Conservation (phyloP, 805 yeast genomes). For the Ogataea naganishii region DNA sequence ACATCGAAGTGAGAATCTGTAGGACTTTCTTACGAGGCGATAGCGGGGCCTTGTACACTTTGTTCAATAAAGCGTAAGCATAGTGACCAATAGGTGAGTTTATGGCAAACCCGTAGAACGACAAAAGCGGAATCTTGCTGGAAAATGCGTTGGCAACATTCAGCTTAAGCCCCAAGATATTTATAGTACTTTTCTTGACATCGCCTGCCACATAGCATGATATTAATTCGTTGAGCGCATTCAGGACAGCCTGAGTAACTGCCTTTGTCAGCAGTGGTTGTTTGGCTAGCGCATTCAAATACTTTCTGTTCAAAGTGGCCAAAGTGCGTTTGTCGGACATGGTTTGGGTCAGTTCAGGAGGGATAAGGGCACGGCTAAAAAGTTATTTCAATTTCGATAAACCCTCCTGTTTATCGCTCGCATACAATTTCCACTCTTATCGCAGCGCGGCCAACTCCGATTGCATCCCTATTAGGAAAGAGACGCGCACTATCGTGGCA, state of each 20-base stretch:
- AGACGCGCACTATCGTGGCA: too few species aligned
- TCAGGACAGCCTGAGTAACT: conserved; percentile 45
- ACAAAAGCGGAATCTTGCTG: conserved; percentile 41
- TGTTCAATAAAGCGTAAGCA: conserved; percentile 38
- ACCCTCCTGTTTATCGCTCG: too few species aligned
- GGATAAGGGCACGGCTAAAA: conserved; percentile 1
- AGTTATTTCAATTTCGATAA: too few species aligned
- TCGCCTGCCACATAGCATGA: conserved; percentile 46
- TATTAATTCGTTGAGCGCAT: conserved; percentile 47
- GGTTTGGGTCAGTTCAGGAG: neutral
- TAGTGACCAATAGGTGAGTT: conserved; percentile 54
- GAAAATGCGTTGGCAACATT: conserved; percentile 32
- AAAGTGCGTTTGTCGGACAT: neutral
- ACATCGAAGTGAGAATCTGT: conserved; percentile 44
- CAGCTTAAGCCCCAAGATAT: conserved; percentile 7
- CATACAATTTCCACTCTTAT: too few species aligned
- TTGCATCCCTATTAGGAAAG: too few species aligned
- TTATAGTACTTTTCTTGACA: conserved; percentile 12
- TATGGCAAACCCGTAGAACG: conserved; percentile 43
- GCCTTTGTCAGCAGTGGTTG: conserved; percentile 55
- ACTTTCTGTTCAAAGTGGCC: conserved; percentile 11
- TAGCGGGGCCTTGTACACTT: conserved; percentile 34
- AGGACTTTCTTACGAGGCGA: conserved; percentile 29
- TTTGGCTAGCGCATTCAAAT: conserved; percentile 29
- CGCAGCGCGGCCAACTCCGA: too few species aligned